Evolutionary conservation across 73 alveolate genomes (phyloP), one percentile per base, ranked within the genome.

Genomic region (Blepharisma japonicum): DNA sequence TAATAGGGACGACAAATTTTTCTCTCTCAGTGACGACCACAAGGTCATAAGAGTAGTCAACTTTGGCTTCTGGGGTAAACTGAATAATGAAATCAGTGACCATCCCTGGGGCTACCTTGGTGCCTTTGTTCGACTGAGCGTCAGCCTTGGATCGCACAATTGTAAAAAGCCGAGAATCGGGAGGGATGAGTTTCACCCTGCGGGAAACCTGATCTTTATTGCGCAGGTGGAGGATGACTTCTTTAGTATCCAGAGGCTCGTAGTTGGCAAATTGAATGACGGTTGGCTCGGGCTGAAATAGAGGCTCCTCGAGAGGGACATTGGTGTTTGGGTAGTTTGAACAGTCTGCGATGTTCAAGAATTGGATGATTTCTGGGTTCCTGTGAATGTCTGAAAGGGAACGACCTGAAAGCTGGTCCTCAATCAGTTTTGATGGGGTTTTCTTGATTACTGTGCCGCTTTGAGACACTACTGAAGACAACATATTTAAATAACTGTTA

Each of bases 61-160:
- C 78, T 79, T 96, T 96, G 7, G 99, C 97, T 84, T 96, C 99
- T 50, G 99, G 99, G 18, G 99, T 92, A 83, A 96, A 96, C 81
- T 89, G 89, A 78, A 96, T 91, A 51, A 89, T 81, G 83, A 91
- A 96, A 54, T 95, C 89, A 70, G 96, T 92, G 77, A 93, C 99
- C 99, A 95, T 96, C 49, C 99, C 99, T 39, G 99, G 99, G 6
- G 99, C 99, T 47, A 94, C 98, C 78, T 94, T 92, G 78, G 79
- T 55, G 68, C 87, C 56, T 83, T 74, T 80, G 56, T 71, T 71
- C 80, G 78, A 90, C 6, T 67, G 84, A 47, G 86, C 94, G 42
- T 78, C 49, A 18, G 94, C 83, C 71, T 82, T 82, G 47, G 87
- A 68, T n/a, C 11, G 14, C 18, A 78, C 54, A 55, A 77, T 4